phyloP scores from a whole-genome alignment of 805 yeast genomes.

The Lipomyces orientalis region DNA sequence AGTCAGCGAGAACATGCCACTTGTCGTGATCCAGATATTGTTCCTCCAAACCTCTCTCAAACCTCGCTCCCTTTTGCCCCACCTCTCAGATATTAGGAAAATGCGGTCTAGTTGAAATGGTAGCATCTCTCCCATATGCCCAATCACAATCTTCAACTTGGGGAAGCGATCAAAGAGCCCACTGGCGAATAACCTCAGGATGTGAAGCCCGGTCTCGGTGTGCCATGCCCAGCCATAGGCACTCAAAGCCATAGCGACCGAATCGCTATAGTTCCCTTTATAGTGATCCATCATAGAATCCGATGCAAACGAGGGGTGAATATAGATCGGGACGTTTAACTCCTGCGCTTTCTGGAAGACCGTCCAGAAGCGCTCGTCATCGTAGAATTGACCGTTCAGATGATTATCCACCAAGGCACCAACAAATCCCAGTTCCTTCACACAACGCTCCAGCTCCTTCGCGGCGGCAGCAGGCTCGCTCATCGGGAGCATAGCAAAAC shows the following conservation, averaged over 20 bases:
- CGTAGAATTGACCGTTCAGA: conserved; percentile 17
- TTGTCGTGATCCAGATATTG: conserved; percentile 14
- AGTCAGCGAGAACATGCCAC: conserved; percentile 15
- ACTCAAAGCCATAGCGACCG: conserved; percentile 16
- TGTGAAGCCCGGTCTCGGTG: conserved; percentile 11
- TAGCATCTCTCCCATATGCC: conserved; percentile 19
- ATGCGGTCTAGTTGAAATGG: conserved; percentile 8
- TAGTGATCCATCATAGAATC: conserved; percentile 12
- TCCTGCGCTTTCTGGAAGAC: conserved; percentile 16
- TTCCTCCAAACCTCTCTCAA: conserved; percentile 12
- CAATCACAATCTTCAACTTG: conserved; percentile 14
- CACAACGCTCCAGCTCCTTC: conserved; percentile 16
- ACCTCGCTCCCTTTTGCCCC: conserved; percentile 9
- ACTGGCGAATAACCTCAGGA: conserved; percentile 12
- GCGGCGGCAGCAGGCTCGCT: conserved; percentile 20
- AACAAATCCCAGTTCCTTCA: conserved; percentile 18
- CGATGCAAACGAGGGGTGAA: conserved; percentile 13
- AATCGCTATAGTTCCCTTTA: conserved; percentile 10
- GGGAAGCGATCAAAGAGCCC: conserved; percentile 16
- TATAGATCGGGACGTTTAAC: conserved; percentile 16
- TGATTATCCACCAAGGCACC: conserved; percentile 19
- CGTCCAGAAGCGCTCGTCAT: conserved; percentile 13
- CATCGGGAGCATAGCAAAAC: conserved; percentile 17
- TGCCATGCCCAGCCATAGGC: conserved; percentile 20
- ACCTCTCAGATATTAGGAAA: conserved; percentile 4